phyloP scores from a whole-genome alignment of 352 stramenopile species.

The Phytopythium mirpurense region DNA sequence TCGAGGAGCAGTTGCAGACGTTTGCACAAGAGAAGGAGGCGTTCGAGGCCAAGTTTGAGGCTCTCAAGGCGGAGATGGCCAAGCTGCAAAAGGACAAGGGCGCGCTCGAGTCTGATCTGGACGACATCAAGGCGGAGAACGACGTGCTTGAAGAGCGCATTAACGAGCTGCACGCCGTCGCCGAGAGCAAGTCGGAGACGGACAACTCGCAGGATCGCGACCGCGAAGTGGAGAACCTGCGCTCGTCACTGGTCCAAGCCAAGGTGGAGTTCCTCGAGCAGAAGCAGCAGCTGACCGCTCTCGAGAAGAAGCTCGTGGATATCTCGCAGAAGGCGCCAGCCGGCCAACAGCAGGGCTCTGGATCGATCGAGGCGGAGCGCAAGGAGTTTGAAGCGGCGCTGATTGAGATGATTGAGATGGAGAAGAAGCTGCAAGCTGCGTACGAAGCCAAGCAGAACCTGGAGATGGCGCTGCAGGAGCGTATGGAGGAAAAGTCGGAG shows the following conservation, averaged over 20 bases:
- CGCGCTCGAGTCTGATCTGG: constrained; percentile 29
- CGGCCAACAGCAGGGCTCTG: constrained; percentile 16
- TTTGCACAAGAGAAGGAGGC: constrained; percentile 38
- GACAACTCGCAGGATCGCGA: constrained; percentile 42
- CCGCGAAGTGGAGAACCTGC: constrained; percentile 46
- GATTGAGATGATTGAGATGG: constrained; percentile 66
- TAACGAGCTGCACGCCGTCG: constrained; percentile 29
- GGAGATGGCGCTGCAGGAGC: constrained; percentile 46
- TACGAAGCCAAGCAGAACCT: constrained; percentile 55
- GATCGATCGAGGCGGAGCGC: constrained; percentile 39
- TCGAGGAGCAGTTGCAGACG: constrained; percentile 21
- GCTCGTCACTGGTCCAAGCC: constrained; percentile 53
- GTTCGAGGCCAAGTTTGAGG: constrained; percentile 20
- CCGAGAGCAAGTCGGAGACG: constrained; percentile 26
- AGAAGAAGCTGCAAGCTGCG: constrained; percentile 53
- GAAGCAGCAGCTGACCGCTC: constrained; percentile 42
- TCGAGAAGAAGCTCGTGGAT: constrained; percentile 54
- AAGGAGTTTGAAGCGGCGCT: constrained; percentile 54
- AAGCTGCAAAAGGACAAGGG: constrained; percentile 19
- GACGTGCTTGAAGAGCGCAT: constrained; percentile 55
- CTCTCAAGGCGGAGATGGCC: constrained; percentile 13
- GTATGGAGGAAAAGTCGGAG: constrained; percentile 33
- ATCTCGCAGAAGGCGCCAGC: constrained; percentile 27
- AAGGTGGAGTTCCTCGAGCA: constrained; percentile 51
- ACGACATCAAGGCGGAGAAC: constrained; percentile 49